These are phyloP conservation scores for Draba incana DNA, from an alignment of 345 rosid species.

Conservation along the genomic window DNA sequence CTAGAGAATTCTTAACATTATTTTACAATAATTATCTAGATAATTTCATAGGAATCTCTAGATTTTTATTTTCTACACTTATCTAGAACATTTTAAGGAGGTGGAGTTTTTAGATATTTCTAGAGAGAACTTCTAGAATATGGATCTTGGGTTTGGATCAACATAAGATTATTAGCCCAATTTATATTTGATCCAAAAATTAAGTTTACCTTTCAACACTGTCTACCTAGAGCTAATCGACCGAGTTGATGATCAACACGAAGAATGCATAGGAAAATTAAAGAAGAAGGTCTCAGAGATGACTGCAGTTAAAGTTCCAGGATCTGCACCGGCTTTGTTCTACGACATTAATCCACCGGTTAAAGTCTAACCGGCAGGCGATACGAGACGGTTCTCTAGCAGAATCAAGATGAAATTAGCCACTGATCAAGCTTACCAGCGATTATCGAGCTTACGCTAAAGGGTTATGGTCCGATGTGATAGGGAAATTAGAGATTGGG, in stretches of 20 bases:
- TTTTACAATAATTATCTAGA: too few relatives aligned
- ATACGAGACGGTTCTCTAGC: conserved; percentile 30
- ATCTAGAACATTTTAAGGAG: too few relatives aligned
- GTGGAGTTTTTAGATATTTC: too few relatives aligned
- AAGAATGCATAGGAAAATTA: conserved; percentile 16
- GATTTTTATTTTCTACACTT: too few relatives aligned
- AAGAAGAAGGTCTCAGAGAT: conserved; percentile 28
- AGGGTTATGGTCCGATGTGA: conserved; percentile 22
- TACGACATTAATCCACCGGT: conserved; percentile 23
- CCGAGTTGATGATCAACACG: background rate
- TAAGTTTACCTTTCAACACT: too few relatives aligned
- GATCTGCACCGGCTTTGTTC: conserved; percentile 23
- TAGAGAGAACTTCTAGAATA: too few relatives aligned
- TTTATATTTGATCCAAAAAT: too few relatives aligned
- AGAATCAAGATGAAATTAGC: conserved; percentile 33
- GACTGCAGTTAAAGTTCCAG: conserved; percentile 24
- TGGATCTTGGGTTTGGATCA: too few relatives aligned
- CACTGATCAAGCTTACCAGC: conserved; percentile 39
- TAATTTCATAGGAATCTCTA: too few relatives aligned
- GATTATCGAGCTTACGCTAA: conserved; percentile 26
- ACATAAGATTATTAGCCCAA: too few relatives aligned
- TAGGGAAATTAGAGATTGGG: conserved; percentile 33
- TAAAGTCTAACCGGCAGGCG: background rate
- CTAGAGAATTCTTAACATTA: too few relatives aligned
- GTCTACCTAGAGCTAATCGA: background rate